Evolutionary conservation across 495 filamentous ascomycete species (phyloP).

Genomic region (Astrothelium macrocarpum): DNA sequence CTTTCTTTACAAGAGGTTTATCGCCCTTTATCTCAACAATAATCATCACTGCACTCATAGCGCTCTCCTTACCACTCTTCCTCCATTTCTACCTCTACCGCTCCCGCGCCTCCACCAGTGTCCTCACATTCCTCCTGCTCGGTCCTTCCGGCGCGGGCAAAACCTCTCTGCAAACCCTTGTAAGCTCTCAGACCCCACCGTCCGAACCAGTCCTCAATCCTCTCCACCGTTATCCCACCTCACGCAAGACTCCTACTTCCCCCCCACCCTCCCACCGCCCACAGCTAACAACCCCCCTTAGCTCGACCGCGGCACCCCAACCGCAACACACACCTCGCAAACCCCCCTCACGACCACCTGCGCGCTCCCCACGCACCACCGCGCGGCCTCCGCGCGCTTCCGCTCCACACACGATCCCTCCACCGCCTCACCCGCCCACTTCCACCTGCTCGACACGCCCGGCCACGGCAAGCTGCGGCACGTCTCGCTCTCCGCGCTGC

Average conservation of each 20-base stretch:
- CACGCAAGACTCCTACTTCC: conserved; percentile 1
- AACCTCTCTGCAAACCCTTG: conserved; percentile 75
- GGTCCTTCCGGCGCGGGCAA: conserved; percentile 84
- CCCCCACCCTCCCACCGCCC: conserved; percentile 1
- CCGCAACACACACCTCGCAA: conserved; percentile 77
- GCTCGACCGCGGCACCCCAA: conserved; percentile 39
- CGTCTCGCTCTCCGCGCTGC: conserved; percentile 27
- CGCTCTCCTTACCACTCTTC: conserved; percentile 62
- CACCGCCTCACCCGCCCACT: conserved; percentile 52
- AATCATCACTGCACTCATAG: conserved; percentile 54
- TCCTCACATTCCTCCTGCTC: conserved; percentile 75
- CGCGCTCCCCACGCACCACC: conserved; percentile 51
- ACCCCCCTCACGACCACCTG: conserved; percentile 61
- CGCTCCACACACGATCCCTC: conserved; percentile 62
- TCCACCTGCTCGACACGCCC: conserved; percentile 78
- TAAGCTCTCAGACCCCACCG: conserved; percentile 32
- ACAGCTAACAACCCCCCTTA: no score
- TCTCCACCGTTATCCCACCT: neutral
- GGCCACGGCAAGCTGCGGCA: conserved; percentile 88
- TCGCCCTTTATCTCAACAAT: conserved; percentile 39
- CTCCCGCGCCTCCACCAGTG: conserved; percentile 40
- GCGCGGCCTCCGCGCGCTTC: conserved; percentile 54
- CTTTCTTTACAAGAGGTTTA: conserved; percentile 3
- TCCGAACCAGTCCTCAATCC: neutral
- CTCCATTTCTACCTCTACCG: conserved; percentile 69